Evolutionary conservation across 805 yeast genomes (phyloP), one percentile per base, ranked within the genome.

Genomic region (Metschnikowia koreensis): DNA sequence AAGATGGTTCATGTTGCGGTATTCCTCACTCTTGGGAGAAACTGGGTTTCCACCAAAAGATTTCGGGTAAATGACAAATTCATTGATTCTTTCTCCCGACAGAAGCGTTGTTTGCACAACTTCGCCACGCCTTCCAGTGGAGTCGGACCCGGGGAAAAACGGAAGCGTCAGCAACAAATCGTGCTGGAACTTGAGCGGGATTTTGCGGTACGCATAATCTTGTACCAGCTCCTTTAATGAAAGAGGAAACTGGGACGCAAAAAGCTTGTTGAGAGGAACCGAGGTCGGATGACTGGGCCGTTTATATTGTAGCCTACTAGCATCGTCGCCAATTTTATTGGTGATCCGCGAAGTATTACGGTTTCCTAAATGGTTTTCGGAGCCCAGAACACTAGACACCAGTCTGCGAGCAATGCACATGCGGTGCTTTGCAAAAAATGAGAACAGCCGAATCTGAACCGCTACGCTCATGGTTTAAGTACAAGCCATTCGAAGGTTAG

Each of bases 241-340:
- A 11, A 85, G 68, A 0, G 93, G 93, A 61, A 87, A 87, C 41
- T 77, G 71, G 48, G 73, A 75, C 8, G 80, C 71, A 27, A 83
- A 66, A 12, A 86, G 71, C 57, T 81, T 79, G 22, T 71, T 65
- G 7, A 86, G 54, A 0, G 91, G 89, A 0, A 85, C 77, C 0
- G 89, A 88, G 0, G 85, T 75, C 1, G 92, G 92, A 26, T 86
- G 82, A 0, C 85, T 82, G 0, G 89, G 75, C 27, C 83, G 63
- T 53, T 68, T 76, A 58, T 81, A 82, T n/a, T 48, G 44, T 3
- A 13, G 34, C 7, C 38, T 39, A 7, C 38, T 27, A 31, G n/a
- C 36, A 3, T 15, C 22, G 6, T 15, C 26, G 26, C 36, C 38
- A 13, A 13, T 26, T 31, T 10, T 34, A 27, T 22, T n/a, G 3